Conservation (phyloP, 2,329 filamentous ascomycete genomes). For the Colletotrichum filicis region DNA sequence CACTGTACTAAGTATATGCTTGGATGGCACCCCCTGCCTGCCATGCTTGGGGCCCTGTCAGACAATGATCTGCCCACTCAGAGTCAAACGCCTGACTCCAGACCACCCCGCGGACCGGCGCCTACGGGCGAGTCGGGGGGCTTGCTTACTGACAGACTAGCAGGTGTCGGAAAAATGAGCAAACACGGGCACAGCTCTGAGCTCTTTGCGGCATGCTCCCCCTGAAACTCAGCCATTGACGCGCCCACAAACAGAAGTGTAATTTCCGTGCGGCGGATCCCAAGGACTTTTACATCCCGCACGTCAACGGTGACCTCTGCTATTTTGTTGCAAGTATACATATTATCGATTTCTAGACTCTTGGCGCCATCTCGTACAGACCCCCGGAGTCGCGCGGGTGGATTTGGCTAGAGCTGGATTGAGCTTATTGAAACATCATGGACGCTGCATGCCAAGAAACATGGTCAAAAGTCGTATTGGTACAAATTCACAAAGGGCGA, state of each 20-base stretch:
- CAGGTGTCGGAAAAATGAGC: background rate
- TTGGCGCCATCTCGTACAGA: background rate
- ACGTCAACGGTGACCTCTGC: background rate
- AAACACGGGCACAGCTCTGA: background rate
- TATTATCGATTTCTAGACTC: background rate
- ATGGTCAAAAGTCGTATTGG: background rate
- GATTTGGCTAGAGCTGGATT: constrained; percentile 9
- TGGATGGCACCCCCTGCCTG: constrained; percentile 1
- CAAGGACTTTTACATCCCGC: constrained; percentile 17
- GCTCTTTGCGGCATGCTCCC: background rate
- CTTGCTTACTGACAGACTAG: background rate
- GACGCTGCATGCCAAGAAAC: constrained; percentile 8
- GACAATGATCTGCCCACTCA: background rate
- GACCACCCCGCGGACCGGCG: background rate
- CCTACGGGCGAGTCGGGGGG: background rate
- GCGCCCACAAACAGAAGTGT: background rate
- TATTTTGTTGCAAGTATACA: constrained; percentile 5
- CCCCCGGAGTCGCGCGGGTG: background rate
- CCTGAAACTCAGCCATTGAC: background rate
- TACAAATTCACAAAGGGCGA: background rate
- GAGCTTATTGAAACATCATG: constrained; percentile 27
- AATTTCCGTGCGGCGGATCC: constrained; percentile 25
- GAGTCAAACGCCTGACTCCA: background rate
- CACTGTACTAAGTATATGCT: constrained; percentile 25
- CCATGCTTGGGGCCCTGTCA: background rate